phyloP scores from a whole-genome alignment of 768 basidiomycete genomes.

The Tephrocybe sp. region DNA sequence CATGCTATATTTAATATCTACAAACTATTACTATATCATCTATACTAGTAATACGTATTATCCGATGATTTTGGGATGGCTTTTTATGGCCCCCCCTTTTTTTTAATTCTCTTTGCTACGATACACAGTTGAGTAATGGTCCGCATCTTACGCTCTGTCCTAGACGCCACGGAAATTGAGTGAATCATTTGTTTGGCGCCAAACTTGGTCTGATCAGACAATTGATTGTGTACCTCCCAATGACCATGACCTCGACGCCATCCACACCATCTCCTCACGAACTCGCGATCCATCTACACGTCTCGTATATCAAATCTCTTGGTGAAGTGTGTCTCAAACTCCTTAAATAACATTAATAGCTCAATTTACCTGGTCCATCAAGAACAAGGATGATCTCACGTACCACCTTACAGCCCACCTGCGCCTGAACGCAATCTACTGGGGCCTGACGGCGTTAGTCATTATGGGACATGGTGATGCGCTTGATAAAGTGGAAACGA shows the following conservation, averaged over 20 bases:
- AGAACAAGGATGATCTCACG: slow-evolving; percentile 80
- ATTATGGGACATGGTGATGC: slow-evolving; percentile 80
- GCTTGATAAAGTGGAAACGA: slow-evolving; percentile 78
- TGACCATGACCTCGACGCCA: slow-evolving; percentile 4
- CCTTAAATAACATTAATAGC: background rate
- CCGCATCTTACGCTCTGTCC: too few relatives aligned
- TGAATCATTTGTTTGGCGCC: too few relatives aligned
- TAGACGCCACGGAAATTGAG: too few relatives aligned
- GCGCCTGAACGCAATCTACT: slow-evolving; percentile 94
- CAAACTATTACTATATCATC: too few relatives aligned
- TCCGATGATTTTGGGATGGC: too few relatives aligned
- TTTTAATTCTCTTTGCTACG: too few relatives aligned
- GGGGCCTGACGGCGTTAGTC: slow-evolving; percentile 89
- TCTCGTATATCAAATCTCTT: slow-evolving; percentile 74
- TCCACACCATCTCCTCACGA: background rate
- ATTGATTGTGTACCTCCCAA: background rate
- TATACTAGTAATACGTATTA: too few relatives aligned
- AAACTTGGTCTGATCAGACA: background rate
- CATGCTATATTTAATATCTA: background rate
- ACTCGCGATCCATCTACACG: slow-evolving; percentile 58
- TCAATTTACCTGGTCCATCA: slow-evolving; percentile 23
- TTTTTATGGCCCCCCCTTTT: too few relatives aligned
- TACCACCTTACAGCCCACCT: slow-evolving; percentile 94
- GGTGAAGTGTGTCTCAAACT: slow-evolving; percentile 49
- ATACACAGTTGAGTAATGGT: too few relatives aligned